Evolutionary conservation across 2,329 filamentous ascomycete species (phyloP), one percentile per base, ranked within the genome.

Genomic region (Phoma sp.): DNA sequence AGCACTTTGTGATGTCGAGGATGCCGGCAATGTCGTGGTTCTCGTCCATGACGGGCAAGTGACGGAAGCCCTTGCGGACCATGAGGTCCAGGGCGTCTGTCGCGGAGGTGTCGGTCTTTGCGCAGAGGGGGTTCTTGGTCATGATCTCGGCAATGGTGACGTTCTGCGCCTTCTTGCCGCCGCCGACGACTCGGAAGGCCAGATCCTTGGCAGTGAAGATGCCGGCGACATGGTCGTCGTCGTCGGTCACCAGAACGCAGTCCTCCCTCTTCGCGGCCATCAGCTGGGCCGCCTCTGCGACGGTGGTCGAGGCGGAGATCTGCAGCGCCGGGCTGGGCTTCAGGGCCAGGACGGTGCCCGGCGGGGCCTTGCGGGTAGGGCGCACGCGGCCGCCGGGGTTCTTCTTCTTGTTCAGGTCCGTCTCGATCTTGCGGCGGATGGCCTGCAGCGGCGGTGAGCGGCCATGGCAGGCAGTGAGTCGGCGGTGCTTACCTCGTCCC

Each of bases 181-280:
- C 87, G 50, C 93, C 95, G 21, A 99, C 93, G 10, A 99, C 95
- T 53, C 95, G 88, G 82, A 98, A 99, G 15, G 95, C 95, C 73
- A 99, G 83, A 81, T 99, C 95, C 81, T 99, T 99, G 64, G 95
- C 95, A 0, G 95, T 99, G 76, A 99, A 99, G 75, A 99, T 99
- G 79, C 95, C 95, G 37, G 95, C 91, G 78, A 99, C 99, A 39
- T 95, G 87, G 71, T 99, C 95, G 77, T 99, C 93, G 62, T 98
- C 93, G 75, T 99, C 95, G 34, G 95, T 99, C 20, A 99, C 95
- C 57, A 99, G 80, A 32, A 99, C 95, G 71, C 95, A 99, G 76
- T 99, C 95, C 77, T 99, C 95, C 68, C 95, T 86, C 84, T 99
- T 99, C 43, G 95, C 95, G 50, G 95, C 95, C 95, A 99, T 99